Evolutionary conservation across 2,329 filamentous ascomycete species (phyloP).

Genomic region (Myriangium duriaei): DNA sequence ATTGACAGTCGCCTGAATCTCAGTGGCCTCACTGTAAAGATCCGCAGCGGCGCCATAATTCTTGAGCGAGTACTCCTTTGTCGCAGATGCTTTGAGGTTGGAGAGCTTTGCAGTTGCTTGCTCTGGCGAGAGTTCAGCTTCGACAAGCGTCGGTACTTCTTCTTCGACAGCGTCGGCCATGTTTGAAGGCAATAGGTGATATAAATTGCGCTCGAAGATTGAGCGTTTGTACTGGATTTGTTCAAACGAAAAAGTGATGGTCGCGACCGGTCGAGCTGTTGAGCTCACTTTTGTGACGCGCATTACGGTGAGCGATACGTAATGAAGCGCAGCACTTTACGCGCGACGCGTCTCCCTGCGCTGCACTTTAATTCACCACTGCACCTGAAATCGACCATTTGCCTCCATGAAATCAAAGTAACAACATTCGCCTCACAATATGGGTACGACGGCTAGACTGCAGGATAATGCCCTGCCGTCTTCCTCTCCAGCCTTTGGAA

Average conservation of each 20-base stretch:
- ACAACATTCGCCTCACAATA: constrained; percentile 13
- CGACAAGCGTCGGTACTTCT: background rate
- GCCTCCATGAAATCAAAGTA: background rate
- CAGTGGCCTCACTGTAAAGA: constrained; percentile 75
- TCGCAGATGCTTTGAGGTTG: constrained; percentile 68
- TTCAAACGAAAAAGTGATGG: background rate
- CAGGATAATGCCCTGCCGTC: constrained; percentile 52
- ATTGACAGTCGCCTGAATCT: constrained; percentile 81
- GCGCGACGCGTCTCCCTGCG: constrained; percentile 8
- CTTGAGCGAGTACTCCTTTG: constrained; percentile 77
- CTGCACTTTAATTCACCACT: too few relatives aligned
- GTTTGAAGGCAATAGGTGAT: background rate
- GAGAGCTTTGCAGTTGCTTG: constrained; percentile 27
- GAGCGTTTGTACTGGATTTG: background rate
- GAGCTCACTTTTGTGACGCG: background rate
- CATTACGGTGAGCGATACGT: background rate
- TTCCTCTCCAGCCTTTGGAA: constrained; percentile 82
- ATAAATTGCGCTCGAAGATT: background rate
- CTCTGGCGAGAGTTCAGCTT: constrained; percentile 9
- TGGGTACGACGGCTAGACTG: constrained; percentile 16
- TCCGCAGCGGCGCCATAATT: constrained; percentile 79
- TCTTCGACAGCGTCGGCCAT: constrained; percentile 6
- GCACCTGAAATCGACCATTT: background rate
- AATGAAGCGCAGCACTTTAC: constrained; percentile 10
- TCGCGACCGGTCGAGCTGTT: too few relatives aligned